Conservation (phyloP, 805 yeast species). For the Isabelozyma pseudorhagii region DNA sequence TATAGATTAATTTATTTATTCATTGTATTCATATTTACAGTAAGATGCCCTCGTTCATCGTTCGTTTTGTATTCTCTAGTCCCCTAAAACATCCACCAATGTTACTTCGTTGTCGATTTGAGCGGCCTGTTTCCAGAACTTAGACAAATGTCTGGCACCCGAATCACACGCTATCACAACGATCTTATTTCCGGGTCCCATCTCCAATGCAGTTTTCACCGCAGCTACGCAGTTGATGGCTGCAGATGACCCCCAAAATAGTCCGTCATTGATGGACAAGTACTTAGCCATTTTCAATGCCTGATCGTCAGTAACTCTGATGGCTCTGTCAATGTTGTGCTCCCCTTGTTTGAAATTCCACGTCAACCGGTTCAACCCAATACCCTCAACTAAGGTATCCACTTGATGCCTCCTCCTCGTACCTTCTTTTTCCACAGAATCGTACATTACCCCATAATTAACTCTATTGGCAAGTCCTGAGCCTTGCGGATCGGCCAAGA, state of each 20-base stretch:
- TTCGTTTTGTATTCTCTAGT: neutral
- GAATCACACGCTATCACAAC: conserved; percentile 91
- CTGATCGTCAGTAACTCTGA: conserved; percentile 74
- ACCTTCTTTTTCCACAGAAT: conserved; percentile 84
- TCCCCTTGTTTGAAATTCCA: conserved; percentile 76
- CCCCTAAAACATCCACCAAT: conserved; percentile 27
- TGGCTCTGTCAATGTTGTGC: conserved; percentile 67
- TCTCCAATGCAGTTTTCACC: conserved; percentile 44
- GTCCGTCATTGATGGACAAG: conserved; percentile 78
- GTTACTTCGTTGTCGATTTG: conserved; percentile 32
- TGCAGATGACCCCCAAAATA: conserved; percentile 90
- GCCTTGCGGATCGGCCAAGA: conserved; percentile 95
- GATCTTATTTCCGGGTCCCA: conserved; percentile 59
- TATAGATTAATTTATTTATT: neutral
- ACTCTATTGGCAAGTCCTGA: conserved; percentile 85
- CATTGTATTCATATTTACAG: neutral
- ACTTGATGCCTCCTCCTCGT: conserved; percentile 94
- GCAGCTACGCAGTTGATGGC: conserved; percentile 95
- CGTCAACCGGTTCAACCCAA: conserved; percentile 86
- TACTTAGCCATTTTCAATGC: conserved; percentile 87
- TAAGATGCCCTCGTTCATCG: neutral
- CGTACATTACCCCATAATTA: conserved; percentile 92
- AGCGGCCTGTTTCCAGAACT: conserved; percentile 81
- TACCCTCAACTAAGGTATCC: conserved; percentile 91
- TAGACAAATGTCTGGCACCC: conserved; percentile 85